A percentile compares a stretch with the other conserved stretches of the same genome.
Conservation (phyloP, 2,329 filamentous ascomycete genomes). For the Hypomyces perniciosus region DNA sequence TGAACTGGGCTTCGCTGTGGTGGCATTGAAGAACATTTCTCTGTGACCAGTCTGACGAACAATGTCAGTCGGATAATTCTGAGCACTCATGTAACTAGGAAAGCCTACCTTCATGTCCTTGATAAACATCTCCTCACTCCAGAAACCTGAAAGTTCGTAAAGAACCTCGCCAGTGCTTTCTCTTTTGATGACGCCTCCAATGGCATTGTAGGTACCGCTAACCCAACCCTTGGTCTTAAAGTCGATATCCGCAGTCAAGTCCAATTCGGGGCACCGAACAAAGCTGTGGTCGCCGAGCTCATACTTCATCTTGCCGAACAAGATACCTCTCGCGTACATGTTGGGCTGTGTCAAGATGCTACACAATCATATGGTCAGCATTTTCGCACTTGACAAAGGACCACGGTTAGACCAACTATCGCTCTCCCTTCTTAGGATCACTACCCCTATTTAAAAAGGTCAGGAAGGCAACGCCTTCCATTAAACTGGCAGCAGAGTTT, state of each 20-base stretch:
- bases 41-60: conserved; percentile 70
- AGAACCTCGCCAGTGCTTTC: conserved; percentile 78
- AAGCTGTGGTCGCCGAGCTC: conserved; percentile 95
- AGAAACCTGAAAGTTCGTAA: conserved; percentile 88
- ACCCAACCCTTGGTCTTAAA: conserved; percentile 99
- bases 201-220: conserved; percentile 91
- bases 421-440: conserved; percentile 62
- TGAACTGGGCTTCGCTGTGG: conserved; percentile 66
- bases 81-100: not conserved
- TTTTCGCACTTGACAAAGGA: conserved; percentile 7
- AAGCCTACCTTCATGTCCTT: conserved; percentile 67
- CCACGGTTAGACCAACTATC: conserved; percentile 61
- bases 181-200: conserved; percentile 85
- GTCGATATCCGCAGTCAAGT: conserved; percentile 83
- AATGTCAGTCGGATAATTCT: not conserved
- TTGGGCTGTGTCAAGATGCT: conserved; percentile 95
- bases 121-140: conserved; percentile 92
- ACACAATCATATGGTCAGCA: not conserved
- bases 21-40: conserved; percentile 84
- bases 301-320: conserved; percentile 99
- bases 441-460: conserved; percentile 72
- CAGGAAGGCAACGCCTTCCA: conserved; percentile 92
- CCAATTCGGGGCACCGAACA: conserved; percentile 82
- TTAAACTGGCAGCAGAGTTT: conserved; percentile 94
- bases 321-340: conserved; percentile 95